Evolutionary conservation across 164 flowering plant genomes (phyloP).

Genomic region (Vitis riparia): DNA sequence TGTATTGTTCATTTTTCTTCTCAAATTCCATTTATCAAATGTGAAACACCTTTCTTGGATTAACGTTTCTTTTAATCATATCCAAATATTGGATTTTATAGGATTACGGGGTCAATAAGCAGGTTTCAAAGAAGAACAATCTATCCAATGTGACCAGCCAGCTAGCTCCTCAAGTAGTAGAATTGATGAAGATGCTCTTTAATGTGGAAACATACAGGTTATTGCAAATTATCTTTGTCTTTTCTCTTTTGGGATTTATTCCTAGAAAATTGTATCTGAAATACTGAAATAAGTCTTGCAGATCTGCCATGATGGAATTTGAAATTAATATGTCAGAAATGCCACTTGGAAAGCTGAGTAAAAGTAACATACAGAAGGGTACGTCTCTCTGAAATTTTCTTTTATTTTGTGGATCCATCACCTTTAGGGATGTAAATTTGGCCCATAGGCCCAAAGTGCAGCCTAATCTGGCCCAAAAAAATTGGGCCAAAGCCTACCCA

Average conservation of each 20-base stretch:
- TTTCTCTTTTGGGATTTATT: background rate
- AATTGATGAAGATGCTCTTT: slow-evolving; percentile 92
- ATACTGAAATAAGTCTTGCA: slow-evolving; percentile 25
- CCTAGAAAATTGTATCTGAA: slow-evolving; percentile 2
- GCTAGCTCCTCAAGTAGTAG: slow-evolving; percentile 70
- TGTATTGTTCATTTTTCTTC: slow-evolving; percentile 41
- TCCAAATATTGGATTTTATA: slow-evolving; percentile 28
- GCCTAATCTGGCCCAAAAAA: no score
- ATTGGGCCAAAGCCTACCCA: no score
- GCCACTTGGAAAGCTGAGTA: slow-evolving; percentile 99
- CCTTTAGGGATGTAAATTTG: no score
- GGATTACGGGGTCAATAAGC: slow-evolving; percentile 90
- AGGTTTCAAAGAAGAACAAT: slow-evolving; percentile 36
- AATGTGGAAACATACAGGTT: slow-evolving; percentile 93
- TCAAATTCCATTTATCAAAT: slow-evolving; percentile 12
- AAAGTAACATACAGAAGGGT: slow-evolving; percentile 89
- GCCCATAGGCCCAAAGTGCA: no score
- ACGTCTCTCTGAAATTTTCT: background rate
- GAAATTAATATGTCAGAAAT: slow-evolving; percentile 96
- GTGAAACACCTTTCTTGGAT: background rate
- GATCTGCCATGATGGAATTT: slow-evolving; percentile 98
- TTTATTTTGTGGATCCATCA: background rate
- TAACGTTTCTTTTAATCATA: background rate
- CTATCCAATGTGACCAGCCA: slow-evolving; percentile 32
- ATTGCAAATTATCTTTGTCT: background rate